Percentiles rank a stretch among this genome's conserved stretches.
Evolutionary conservation across 208 protist species (phyloP).

Genomic region (Eutreptiella sp.): DNA sequence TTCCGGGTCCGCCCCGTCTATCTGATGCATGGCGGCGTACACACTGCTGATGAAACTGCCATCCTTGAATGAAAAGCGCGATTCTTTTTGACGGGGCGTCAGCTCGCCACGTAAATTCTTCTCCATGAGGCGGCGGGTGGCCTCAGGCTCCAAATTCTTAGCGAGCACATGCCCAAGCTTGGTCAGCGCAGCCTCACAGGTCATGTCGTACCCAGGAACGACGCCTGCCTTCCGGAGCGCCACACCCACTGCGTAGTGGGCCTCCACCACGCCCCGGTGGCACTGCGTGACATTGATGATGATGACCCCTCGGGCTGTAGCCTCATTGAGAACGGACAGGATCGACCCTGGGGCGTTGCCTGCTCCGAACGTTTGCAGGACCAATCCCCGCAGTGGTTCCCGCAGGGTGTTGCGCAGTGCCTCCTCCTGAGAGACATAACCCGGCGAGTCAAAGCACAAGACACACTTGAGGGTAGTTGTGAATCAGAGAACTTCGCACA

Average conservation of each 20-base stretch:
- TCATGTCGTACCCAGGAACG: slow-evolving; percentile 50
- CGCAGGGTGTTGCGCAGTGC: too few species aligned
- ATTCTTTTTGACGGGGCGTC: too few species aligned
- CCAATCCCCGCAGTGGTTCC: too few species aligned
- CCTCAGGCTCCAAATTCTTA: not conserved
- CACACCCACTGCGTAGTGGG: slow-evolving; percentile 45
- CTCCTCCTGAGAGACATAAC: too few species aligned
- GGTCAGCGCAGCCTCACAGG: slow-evolving; percentile 48
- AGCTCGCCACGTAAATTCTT: slow-evolving; percentile 11
- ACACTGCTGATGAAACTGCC: too few species aligned
- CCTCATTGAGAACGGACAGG: slow-evolving; percentile 38
- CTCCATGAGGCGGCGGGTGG: not conserved
- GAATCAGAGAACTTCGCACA: too few species aligned
- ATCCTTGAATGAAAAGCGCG: too few species aligned
- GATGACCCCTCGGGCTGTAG: slow-evolving; percentile 51
- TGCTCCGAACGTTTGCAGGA: not conserved
- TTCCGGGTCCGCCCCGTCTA: too few species aligned
- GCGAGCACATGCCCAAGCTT: slow-evolving; percentile 50
- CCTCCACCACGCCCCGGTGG: slow-evolving; percentile 1
- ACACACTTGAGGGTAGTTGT: too few species aligned
- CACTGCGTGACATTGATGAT: slow-evolving; percentile 56
- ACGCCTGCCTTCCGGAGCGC: slow-evolving; percentile 34
- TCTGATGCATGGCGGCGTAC: too few species aligned
- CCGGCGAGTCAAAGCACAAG: too few species aligned
- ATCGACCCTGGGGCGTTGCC: not conserved